Base-by-base conservation (phyloP, 208 protist genomes). In the Trypanosoma melophagium region DNA sequence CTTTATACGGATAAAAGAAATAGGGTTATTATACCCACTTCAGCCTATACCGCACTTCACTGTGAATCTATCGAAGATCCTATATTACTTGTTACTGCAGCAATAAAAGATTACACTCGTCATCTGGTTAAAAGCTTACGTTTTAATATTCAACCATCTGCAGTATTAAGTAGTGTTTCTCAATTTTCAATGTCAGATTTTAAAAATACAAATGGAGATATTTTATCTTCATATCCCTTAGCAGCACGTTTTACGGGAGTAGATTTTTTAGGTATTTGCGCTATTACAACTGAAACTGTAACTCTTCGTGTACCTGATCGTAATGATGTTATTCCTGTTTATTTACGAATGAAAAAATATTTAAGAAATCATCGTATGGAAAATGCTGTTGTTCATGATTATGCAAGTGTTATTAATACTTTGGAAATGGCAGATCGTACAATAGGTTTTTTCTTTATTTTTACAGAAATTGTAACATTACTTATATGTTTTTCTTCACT, bases 401-500 rank as follows among this genome's bases (percentile, higher is more conserved):
- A 66, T 12, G 47, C 35, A 16, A 55, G 1, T 31, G 40, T 22
- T 25, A 16, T 54, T n/a, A 47, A 66, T 12, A 57, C 64, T 55
- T 61, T 87, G 24, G 45, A 19, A 28, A 74, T 69, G 12, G 96
- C 95, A 10, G 35, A 68, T 10, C 35, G 35, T 10, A 86, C 97
- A 1, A 71, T 98, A 31, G 80, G 89, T 54, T 71, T 88, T n/a
- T 98, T 98, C 70, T 97, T 98, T 62, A 76, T 85, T 17, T 79
- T 96, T 55, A 86, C 86, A 0, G 92, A 95, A 24, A 49, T 96
- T 3, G 86, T 98, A 59, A 88, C 96, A 13, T 80, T 98, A 44
- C 14, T 90, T 12, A 89, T 98, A 0, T 98, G 93, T 67, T 98
- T 97, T 82, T 98, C 99, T 66, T 90, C 89, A 0, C 76, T 99